These are phyloP conservation scores for Penicillium desertorum DNA, from an alignment of 495 filamentous ascomycete species.

Conservation along the genomic window DNA sequence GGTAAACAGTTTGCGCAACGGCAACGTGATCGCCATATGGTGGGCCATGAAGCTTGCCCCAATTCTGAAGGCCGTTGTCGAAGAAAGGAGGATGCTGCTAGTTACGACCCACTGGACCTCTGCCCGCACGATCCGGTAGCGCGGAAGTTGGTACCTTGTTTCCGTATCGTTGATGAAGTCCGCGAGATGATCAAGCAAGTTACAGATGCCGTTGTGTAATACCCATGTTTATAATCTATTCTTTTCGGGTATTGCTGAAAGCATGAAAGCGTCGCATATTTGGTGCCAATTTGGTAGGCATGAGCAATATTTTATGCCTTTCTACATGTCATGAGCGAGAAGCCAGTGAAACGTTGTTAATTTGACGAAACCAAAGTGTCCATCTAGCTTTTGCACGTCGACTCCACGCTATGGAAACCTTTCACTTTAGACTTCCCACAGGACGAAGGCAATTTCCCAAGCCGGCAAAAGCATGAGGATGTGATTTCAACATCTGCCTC, in stretches of 20 bases:
- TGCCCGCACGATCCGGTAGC: conserved; percentile 26
- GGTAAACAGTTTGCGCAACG: conserved; percentile 24
- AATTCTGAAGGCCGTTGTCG: conserved; percentile 24
- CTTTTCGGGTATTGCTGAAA: not conserved
- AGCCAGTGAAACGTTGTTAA: not conserved
- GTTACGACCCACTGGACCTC: conserved; percentile 29
- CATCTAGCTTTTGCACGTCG: conserved; percentile 12
- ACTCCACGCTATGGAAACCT: conserved; percentile 13
- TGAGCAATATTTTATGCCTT: not conserved
- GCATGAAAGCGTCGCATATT: not conserved
- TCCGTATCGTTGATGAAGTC: conserved; percentile 32
- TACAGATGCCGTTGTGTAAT: conserved; percentile 21
- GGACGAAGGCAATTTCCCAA: conserved; percentile 17
- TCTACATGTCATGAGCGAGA: not conserved
- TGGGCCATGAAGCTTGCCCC: conserved; percentile 27
- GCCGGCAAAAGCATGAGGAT: conserved; percentile 59
- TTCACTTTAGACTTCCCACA: conserved; percentile 11
- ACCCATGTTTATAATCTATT: not conserved
- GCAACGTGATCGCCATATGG: conserved; percentile 29
- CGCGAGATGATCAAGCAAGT: conserved; percentile 27
- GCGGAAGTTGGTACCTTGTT: conserved; percentile 27
- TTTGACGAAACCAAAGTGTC: not conserved
- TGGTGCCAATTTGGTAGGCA: not conserved
- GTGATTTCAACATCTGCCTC: conserved; percentile 57
- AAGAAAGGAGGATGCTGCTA: conserved; percentile 18